phyloP scores from a whole-genome alignment of 1,139 yeast genomes.

The Taphrina wiesneri region DNA sequence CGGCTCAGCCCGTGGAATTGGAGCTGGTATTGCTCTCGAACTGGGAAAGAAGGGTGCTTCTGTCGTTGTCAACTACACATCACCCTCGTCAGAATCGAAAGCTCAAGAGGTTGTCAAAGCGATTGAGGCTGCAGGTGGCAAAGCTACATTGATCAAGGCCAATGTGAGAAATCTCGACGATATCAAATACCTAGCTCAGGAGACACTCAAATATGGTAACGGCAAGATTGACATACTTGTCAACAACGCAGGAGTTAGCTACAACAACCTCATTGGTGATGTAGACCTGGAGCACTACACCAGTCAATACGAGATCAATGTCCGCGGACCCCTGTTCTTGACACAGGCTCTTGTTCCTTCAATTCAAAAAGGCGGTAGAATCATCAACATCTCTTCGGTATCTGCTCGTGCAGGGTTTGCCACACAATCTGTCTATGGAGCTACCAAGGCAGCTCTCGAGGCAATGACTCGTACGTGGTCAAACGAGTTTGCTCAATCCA shows the following conservation, averaged over 20 bases:
- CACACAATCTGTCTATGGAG: conserved; percentile 50
- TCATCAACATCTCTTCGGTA: conserved; percentile 31
- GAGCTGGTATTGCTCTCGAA: conserved; percentile 50
- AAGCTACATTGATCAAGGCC: conserved; percentile 2
- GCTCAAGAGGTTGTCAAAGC: conserved; percentile 60
- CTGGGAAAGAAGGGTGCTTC: conserved; percentile 53
- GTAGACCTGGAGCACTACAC: conserved; percentile 11
- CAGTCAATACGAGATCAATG: conserved; percentile 26
- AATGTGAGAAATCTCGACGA: conserved; percentile 10
- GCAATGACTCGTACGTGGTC: conserved; percentile 31
- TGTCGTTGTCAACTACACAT: conserved; percentile 56
- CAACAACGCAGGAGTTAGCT: conserved; percentile 29
- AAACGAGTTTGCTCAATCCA: conserved; percentile 24
- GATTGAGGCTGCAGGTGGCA: conserved; percentile 54
- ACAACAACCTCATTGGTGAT: not conserved
- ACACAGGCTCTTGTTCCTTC: conserved; percentile 15
- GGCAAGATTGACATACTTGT: conserved; percentile 26
- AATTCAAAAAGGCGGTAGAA: conserved; percentile 20
- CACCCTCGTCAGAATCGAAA: conserved; percentile 60
- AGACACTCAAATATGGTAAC: not conserved
- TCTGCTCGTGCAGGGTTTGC: conserved; percentile 30
- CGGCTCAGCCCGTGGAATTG: conserved; percentile 52
- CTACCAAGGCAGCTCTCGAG: conserved; percentile 39
- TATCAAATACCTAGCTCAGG: conserved; percentile 13
- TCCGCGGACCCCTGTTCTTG: conserved; percentile 17